A percentile compares a stretch with the other conserved stretches of the same genome.
Conservation (phyloP, 1,284 basidiomycete genomes). For the Microbotryum intermedium region DNA sequence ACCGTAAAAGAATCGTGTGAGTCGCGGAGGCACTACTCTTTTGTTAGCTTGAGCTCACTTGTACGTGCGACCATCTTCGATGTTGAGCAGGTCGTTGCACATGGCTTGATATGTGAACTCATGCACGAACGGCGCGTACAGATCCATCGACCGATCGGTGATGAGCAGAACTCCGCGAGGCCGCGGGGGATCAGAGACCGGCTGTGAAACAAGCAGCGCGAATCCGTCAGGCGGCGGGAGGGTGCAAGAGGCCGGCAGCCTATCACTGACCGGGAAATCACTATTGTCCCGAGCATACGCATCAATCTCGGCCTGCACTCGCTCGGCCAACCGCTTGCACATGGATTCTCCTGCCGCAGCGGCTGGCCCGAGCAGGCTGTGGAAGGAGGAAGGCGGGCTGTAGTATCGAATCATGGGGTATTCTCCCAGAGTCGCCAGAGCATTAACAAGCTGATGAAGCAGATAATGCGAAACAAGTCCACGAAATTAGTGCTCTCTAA, state of each 20-base stretch:
- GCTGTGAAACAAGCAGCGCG: conserved; percentile 39
- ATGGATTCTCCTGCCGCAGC: conserved; percentile 56
- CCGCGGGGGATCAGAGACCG: conserved; percentile 55
- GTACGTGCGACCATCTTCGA: conserved; percentile 78
- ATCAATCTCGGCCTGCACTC: conserved; percentile 71
- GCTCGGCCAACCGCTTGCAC: conserved; percentile 67
- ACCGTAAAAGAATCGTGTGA: too few species aligned
- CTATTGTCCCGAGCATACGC: conserved; percentile 74
- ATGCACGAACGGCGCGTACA: conserved; percentile 79
- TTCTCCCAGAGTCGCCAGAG: conserved; percentile 86
- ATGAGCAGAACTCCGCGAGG: conserved; percentile 79
- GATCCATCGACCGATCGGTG: conserved; percentile 93
- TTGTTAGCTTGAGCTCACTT: conserved; percentile 49
- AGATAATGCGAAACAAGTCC: conserved; percentile 28
- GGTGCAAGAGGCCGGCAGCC: conserved; percentile 21
- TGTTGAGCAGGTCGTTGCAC: conserved; percentile 85
- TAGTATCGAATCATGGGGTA: conserved; percentile 94
- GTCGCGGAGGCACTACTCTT: background rate
- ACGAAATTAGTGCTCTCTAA: background rate
- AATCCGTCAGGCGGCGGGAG: conserved; percentile 32
- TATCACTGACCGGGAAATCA: conserved; percentile 63
- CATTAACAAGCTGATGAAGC: conserved; percentile 63
- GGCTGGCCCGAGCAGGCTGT: conserved; percentile 70
- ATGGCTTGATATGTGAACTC: conserved; percentile 99
- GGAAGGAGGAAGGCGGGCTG: conserved; percentile 57